Evolutionary conservation across 176 grass and related monocot genomes (phyloP).

Genomic region (Poa annua): DNA sequence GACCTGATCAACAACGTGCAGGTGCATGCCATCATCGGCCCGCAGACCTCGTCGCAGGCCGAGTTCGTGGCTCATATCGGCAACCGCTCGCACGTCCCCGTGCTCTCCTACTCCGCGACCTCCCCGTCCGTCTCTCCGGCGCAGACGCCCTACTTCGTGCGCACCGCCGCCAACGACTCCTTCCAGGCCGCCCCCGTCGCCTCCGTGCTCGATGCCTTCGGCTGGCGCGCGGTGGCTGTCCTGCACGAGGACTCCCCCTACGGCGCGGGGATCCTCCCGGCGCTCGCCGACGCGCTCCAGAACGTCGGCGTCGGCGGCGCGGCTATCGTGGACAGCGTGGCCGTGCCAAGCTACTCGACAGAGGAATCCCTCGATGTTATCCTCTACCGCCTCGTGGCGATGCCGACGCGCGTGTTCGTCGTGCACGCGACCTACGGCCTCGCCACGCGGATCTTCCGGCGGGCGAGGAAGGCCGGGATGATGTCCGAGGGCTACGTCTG

Average conservation of each 20-base stretch:
- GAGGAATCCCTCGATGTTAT: constrained; percentile 38
- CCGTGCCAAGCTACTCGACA: constrained; percentile 23
- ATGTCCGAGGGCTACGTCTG: constrained; percentile 60
- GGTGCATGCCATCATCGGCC: constrained; percentile 68
- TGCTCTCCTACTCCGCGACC: constrained; percentile 72
- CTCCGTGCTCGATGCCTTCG: constrained; percentile 40
- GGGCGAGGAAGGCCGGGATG: constrained; percentile 45
- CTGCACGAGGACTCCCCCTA: constrained; percentile 69
- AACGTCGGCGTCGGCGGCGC: constrained; percentile 15
- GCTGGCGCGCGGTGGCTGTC: constrained; percentile 48
- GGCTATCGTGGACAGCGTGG: constrained; percentile 38
- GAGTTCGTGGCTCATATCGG: constrained; percentile 53
- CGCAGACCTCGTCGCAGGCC: constrained; percentile 36
- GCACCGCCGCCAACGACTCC: constrained; percentile 58
- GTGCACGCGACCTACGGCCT: constrained; percentile 46
- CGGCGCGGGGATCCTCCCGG: constrained; percentile 53
- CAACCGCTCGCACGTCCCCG: constrained; percentile 56
- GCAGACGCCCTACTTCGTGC: constrained; percentile 75
- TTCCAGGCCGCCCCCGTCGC: constrained; percentile 59
- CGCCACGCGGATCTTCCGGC: constrained; percentile 45
- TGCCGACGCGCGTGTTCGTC: constrained; percentile 73
- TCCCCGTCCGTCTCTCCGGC: constrained; percentile 49
- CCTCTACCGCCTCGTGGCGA: constrained; percentile 48
- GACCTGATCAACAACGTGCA: constrained; percentile 66
- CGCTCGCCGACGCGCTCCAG: constrained; percentile 56